These are phyloP conservation scores for Candida loeiensis DNA, from an alignment of 805 yeast species.

Conservation along the genomic window DNA sequence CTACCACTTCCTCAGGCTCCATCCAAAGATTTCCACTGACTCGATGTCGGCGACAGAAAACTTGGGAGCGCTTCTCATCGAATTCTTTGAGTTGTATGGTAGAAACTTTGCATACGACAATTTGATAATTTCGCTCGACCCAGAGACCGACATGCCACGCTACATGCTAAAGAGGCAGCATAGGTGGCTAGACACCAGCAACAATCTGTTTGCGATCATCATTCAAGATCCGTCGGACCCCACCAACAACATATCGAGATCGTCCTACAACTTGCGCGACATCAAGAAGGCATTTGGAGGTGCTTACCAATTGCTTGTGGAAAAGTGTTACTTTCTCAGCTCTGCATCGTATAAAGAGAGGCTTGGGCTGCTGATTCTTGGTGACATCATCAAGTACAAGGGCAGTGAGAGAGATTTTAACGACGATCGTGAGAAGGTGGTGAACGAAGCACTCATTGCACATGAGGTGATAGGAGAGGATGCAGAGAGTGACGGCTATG, in stretches of 20 bases:
- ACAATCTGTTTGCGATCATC: slow-evolving; percentile 60
- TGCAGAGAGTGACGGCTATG: slow-evolving; percentile 33
- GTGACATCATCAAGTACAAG: slow-evolving; percentile 70
- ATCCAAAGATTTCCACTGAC: slow-evolving; percentile 69
- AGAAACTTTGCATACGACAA: slow-evolving; percentile 81
- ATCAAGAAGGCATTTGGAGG: slow-evolving; percentile 85
- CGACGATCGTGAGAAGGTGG: slow-evolving; percentile 64
- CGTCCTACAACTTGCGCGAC: slow-evolving; percentile 75
- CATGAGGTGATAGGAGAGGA: slow-evolving; percentile 25
- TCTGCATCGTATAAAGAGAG: slow-evolving; percentile 62
- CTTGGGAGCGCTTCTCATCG: slow-evolving; percentile 80
- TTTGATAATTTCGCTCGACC: slow-evolving; percentile 64
- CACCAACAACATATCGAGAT: slow-evolving; percentile 78
- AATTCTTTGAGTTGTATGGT: slow-evolving; percentile 91
- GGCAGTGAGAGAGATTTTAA: slow-evolving; percentile 75
- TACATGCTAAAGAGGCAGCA: slow-evolving; percentile 59
- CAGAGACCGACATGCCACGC: slow-evolving; percentile 49
- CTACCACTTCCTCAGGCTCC: slow-evolving; percentile 70
- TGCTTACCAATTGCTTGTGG: slow-evolving; percentile 73
- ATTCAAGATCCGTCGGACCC: slow-evolving; percentile 89
- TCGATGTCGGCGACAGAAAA: slow-evolving; percentile 69
- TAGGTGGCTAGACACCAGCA: slow-evolving; percentile 47
- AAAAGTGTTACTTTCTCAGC: slow-evolving; percentile 72
- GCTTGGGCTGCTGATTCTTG: slow-evolving; percentile 69
- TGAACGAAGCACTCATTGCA: slow-evolving; percentile 52